phyloP scores from a whole-genome alignment of 805 yeast genomes.

The baker's yeast (Saccharomyces cerevisiae) region DNA sequence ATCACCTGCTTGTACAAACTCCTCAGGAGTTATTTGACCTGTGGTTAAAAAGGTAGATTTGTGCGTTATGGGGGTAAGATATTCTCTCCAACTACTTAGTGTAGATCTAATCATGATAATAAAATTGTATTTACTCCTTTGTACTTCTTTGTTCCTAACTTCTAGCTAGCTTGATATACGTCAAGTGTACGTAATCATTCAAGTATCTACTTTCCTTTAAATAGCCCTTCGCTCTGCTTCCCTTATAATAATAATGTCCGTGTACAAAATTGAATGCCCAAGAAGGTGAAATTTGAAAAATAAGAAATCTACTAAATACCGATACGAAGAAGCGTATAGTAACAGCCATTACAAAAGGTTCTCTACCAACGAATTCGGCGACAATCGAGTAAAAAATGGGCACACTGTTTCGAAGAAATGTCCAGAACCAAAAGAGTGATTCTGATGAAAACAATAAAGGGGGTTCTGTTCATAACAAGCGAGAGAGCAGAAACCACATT shows the following conservation, averaged over 20 bases:
- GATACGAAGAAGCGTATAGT: background rate
- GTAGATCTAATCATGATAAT: constrained; percentile 60
- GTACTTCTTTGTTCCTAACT: background rate
- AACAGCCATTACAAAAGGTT: background rate
- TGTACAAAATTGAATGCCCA: background rate
- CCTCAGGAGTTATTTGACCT: constrained; percentile 94
- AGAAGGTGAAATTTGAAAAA: background rate
- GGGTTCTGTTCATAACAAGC: background rate
- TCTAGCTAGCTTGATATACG: background rate
- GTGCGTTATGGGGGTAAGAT: constrained; percentile 83
- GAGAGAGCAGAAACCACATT: background rate
- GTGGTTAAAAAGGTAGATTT: constrained; percentile 76
- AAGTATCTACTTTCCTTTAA: background rate
- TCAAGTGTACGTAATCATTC: background rate
- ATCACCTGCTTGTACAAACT: constrained; percentile 90
- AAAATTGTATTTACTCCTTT: background rate
- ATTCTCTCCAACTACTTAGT: constrained; percentile 79
- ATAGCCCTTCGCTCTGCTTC: background rate
- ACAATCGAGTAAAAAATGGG: background rate
- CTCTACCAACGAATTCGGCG: background rate
- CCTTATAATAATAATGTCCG: background rate
- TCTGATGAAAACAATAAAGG: background rate
- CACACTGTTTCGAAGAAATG: background rate
- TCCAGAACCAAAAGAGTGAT: background rate
- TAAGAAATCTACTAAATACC: background rate